Percentiles rank a stretch among this genome's conserved stretches.
These are phyloP conservation scores for Eucommia ulmoides DNA, from an alignment of 257 asterid species.

Conservation along the genomic window DNA sequence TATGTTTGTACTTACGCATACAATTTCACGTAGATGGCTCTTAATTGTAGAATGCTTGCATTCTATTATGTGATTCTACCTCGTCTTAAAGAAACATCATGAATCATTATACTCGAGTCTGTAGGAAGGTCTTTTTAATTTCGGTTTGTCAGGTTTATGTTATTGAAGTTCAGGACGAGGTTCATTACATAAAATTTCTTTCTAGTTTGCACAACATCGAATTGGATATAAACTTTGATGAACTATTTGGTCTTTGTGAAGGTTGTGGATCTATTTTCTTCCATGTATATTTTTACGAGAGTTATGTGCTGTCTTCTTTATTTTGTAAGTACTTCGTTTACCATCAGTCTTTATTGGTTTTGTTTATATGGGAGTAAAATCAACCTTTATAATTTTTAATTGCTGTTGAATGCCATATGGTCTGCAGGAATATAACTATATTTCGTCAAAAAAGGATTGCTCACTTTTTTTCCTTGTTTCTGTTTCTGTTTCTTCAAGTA, in stretches of 20 bases:
- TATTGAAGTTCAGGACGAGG: too few species aligned
- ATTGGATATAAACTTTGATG: neutral
- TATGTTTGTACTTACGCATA: too few species aligned
- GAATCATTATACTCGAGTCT: too few species aligned
- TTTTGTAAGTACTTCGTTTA: constrained; percentile 46
- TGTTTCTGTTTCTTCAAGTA: too few species aligned
- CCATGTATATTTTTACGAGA: constrained; percentile 76
- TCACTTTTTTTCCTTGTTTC: constrained; percentile 54
- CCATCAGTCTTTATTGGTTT: constrained; percentile 3
- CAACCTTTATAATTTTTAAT: constrained; percentile 7
- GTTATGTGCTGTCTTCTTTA: constrained; percentile 95
- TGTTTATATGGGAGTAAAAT: constrained; percentile 5
- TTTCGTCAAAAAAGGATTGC: constrained; percentile 63
- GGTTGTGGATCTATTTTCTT: constrained; percentile 97
- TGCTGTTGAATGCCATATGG: constrained; percentile 11
- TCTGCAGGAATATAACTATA: constrained; percentile 76
- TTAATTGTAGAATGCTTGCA: too few species aligned
- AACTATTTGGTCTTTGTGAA: constrained; percentile 18
- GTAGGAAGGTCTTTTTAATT: neutral
- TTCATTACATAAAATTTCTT: too few species aligned
- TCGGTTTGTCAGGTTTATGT: too few species aligned
- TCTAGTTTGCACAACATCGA: neutral
- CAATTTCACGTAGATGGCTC: too few species aligned
- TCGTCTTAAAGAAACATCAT: too few species aligned
- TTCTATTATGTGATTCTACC: too few species aligned